Percentiles rank a stretch among this genome's conserved stretches.
phyloP scores from a whole-genome alignment of 768 basidiomycete species.

The Strobilomyces echinocephalus region DNA sequence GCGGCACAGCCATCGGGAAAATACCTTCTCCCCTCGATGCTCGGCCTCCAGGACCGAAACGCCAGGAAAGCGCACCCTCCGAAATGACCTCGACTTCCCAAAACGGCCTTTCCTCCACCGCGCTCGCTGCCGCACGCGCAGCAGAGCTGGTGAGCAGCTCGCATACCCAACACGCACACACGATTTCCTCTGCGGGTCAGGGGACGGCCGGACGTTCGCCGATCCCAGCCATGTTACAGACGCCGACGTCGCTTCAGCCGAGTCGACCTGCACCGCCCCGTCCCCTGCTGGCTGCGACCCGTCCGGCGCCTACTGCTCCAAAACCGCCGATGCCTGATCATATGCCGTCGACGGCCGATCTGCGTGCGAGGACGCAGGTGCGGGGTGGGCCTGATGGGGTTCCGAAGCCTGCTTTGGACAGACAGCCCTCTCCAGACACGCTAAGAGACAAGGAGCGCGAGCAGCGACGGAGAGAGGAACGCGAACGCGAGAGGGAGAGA shows the following conservation, averaged over 20 bases:
- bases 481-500: constrained; percentile 27
- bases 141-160: constrained; percentile 60
- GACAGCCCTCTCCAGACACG: constrained; percentile 39
- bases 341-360: constrained; percentile 60
- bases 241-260: constrained; percentile 43
- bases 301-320: constrained; percentile 51
- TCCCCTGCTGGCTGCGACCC: constrained; percentile 53
- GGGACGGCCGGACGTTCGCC: constrained; percentile 23
- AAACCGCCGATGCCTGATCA: constrained; percentile 40
- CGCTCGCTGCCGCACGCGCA: constrained; percentile 51
- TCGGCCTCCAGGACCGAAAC: constrained; percentile 35
- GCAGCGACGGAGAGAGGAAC: constrained; percentile 36
- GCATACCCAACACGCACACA: constrained; percentile 37
- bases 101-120: constrained; percentile 39
- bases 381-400: constrained; percentile 42
- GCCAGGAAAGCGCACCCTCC: constrained; percentile 45
- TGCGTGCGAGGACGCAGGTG: constrained; percentile 59
- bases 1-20: constrained; percentile 53
- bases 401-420: constrained; percentile 30
- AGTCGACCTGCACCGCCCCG: constrained; percentile 66
- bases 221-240: constrained; percentile 24
- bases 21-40: constrained; percentile 34
- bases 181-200: constrained; percentile 35
- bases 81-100: constrained; percentile 26
- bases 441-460: constrained; percentile 36